Evolutionary conservation across 2,329 filamentous ascomycete species (phyloP), one percentile per base, ranked within the genome.

Genomic region (Colletotrichum karsti): DNA sequence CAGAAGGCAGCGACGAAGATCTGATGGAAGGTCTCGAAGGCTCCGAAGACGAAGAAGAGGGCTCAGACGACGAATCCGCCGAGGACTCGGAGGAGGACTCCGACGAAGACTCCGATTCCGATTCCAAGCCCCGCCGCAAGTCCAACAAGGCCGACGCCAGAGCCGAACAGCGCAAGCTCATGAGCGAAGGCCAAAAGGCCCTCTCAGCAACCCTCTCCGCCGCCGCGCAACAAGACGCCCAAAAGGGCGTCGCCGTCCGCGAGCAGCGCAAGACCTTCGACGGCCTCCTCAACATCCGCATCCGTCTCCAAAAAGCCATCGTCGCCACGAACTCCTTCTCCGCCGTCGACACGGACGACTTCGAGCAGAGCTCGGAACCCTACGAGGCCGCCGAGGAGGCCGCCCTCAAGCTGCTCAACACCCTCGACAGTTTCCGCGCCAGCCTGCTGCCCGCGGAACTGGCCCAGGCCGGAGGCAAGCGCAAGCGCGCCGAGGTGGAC

Each of bases 291-390:
- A 97, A 97, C 80, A 88, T 94, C 13, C 91, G 96, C 20, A 98
- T 99, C 75, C 93, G 95, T 69, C 82, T 99, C 18, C 97, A 99
- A 78, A 98, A 98, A 79, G 94, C 93, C 2, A 82, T 99, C 13
- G 88, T 96, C 15, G 91, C 93, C 0, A 88, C 91, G 26, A 98
- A 98, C 78, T 92, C 94, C 1, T 84, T 97, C 42, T 79, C 86
- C 15, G 76, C 82, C 1, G 72, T 86, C 2, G 81, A 85, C 1
- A 78, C 78, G 13, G 79, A 84, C 2, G 72, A 75, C 5, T 76
- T 75, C 70, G 70, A 77, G 3, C 75, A 82, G 42, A 79, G 80
- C 35, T 77, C 80, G 13, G 82, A 87, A 77, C 90, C 80, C 74
- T 97, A 85, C 82, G 89, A 86, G 72, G 92, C 92, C 0, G 95